Evolutionary conservation across 1,139 yeast genomes (phyloP).

Genomic region (Suhomyces yuchorum): DNA sequence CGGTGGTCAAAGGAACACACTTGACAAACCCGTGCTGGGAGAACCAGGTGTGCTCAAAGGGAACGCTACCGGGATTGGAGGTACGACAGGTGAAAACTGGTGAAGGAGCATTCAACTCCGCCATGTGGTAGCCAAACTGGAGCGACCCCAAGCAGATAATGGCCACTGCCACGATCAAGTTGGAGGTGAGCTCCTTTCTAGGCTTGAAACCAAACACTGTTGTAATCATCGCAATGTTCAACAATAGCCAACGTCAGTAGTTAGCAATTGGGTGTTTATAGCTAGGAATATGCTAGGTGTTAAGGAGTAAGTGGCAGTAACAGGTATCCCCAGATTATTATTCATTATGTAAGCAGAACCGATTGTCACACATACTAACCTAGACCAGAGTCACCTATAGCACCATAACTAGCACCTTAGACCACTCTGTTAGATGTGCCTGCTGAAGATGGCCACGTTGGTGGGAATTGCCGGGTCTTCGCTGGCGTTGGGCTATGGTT

Average conservation of each 20-base stretch:
- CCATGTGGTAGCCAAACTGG: slow-evolving; percentile 55
- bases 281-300: not conserved
- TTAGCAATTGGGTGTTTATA: not conserved
- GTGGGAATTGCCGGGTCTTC: not conserved
- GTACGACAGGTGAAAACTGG: slow-evolving; percentile 40
- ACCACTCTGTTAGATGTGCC: not conserved
- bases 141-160: slow-evolving; percentile 47
- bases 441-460: not conserved
- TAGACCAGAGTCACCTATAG: not conserved
- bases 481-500: not conserved
- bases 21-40: slow-evolving; percentile 37
- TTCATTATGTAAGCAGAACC: not conserved
- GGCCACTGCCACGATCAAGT: slow-evolving; percentile 33
- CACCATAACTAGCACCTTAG: not conserved
- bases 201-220: slow-evolving; percentile 2
- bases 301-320: slow-evolving; percentile 1
- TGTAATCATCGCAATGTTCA: not conserved
- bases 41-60: slow-evolving; percentile 40
- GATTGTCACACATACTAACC: not conserved
- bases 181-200: slow-evolving; percentile 23
- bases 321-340: not conserved
- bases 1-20: slow-evolving; percentile 63
- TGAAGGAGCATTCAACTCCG: slow-evolving; percentile 51
- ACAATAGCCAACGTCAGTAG: not conserved
- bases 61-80: slow-evolving; percentile 33